Evolutionary conservation across 768 basidiomycete species (phyloP).

Genomic region (Macrolepiota fuliginosa): DNA sequence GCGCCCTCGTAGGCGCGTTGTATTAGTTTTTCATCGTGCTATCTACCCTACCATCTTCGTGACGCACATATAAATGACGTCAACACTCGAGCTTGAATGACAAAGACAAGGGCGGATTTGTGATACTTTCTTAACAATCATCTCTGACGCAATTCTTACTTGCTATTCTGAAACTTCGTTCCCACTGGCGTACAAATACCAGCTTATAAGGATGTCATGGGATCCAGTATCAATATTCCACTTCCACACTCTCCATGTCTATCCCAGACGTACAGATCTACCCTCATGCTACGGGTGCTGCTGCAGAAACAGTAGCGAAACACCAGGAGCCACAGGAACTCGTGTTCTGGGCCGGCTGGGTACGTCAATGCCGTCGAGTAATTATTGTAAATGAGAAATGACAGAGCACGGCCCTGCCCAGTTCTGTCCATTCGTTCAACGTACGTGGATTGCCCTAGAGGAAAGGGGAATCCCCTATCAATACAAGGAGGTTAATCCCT

Average conservation of each 20-base stretch:
- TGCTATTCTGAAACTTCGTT: not conserved
- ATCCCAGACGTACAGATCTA: conserved; percentile 52
- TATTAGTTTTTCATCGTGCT: no score
- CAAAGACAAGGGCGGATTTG: not conserved
- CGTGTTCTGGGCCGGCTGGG: conserved; percentile 62
- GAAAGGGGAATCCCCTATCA: conserved; percentile 67
- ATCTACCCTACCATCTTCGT: no score
- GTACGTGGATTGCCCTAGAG: conserved; percentile 66
- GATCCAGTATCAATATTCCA: not conserved
- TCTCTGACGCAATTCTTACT: not conserved
- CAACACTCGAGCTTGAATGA: no score
- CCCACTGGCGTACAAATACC: not conserved
- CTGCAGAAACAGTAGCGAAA: conserved; percentile 44
- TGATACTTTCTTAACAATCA: not conserved
- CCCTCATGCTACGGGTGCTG: conserved; percentile 56
- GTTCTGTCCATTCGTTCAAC: conserved; percentile 61
- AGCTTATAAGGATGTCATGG: not conserved
- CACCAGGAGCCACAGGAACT: conserved; percentile 54
- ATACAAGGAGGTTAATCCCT: conserved; percentile 67
- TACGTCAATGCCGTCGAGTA: conserved; percentile 20
- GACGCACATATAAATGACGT: no score
- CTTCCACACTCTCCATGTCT: not conserved
- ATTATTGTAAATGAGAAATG: no score
- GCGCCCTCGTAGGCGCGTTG: no score
- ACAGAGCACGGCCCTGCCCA: no score